These are phyloP conservation scores for Trichoderma reesei DNA, from an alignment of 495 filamentous ascomycete species.

Conservation along the genomic window DNA sequence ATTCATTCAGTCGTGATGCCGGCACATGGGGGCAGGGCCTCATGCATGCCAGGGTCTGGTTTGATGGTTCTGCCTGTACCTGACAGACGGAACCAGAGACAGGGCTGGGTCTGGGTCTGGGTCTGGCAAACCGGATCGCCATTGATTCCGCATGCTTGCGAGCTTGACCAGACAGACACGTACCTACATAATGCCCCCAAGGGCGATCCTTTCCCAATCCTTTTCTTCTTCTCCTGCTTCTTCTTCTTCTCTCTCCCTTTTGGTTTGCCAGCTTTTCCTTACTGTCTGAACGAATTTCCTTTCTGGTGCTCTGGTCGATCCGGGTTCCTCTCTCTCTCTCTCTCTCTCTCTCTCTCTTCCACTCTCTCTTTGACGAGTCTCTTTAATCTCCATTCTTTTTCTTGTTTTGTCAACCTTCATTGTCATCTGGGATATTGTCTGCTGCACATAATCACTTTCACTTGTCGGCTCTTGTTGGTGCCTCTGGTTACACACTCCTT, in stretches of 20 bases:
- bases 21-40: no score
- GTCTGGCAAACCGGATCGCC: not conserved
- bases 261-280: no score
- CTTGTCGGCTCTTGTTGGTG: not conserved
- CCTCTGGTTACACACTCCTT: not conserved
- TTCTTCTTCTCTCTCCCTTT: no score
- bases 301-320: conserved; percentile 3
- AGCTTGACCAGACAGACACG: not conserved
- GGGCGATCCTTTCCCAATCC: conserved; percentile 7
- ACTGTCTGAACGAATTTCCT: no score
- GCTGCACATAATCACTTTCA: not conserved
- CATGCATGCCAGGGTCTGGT: no score
- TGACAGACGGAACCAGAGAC: no score
- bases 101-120: no score
- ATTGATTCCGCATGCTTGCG: not conserved
- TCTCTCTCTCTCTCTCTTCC: not conserved
- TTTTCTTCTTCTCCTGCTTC: no score
- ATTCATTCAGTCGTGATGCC: no score
- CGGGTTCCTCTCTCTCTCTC: not conserved
- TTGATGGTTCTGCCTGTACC: no score
- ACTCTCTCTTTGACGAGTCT: conserved; percentile 6
- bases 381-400: conserved; percentile 2
- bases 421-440: not conserved
- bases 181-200: not conserved
- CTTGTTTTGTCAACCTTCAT: conserved; percentile 5